Percentiles rank a stretch among this genome's conserved stretches.
These are phyloP conservation scores for Dacryopinax spathularia DNA, from an alignment of 768 basidiomycete genomes.

Conservation along the genomic window DNA sequence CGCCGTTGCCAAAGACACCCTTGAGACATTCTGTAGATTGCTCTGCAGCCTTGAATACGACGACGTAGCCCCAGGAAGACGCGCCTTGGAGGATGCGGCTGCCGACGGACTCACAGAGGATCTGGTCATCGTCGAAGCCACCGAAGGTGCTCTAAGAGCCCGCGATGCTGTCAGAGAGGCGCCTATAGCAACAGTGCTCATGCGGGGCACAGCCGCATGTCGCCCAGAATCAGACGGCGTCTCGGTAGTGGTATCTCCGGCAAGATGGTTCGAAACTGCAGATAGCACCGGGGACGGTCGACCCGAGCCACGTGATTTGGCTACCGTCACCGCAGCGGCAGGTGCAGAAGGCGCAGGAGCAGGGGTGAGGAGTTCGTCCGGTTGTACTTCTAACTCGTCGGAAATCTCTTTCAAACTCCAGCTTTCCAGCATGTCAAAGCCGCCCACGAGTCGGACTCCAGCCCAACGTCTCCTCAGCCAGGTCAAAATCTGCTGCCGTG, in stretches of 20 bases:
- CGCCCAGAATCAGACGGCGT: not conserved
- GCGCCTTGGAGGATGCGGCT: not conserved
- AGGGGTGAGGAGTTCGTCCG: conserved; percentile 54
- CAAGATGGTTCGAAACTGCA: not conserved
- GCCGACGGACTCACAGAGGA: not conserved
- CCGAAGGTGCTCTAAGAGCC: not conserved
- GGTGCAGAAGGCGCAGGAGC: conserved; percentile 26
- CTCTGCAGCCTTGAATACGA: not conserved
- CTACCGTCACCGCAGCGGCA: too few species aligned
- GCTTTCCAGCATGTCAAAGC: conserved; percentile 66
- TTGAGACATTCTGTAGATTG: not conserved
- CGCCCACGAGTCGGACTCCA: conserved; percentile 55
- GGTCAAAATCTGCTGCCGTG: conserved; percentile 43
- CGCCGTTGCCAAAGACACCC: not conserved
- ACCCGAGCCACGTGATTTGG: conserved; percentile 1
- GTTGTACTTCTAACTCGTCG: conserved; percentile 63
- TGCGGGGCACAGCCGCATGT: not conserved
- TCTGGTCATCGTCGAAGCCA: not conserved
- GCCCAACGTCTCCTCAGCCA: conserved; percentile 75
- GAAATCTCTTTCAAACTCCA: conserved; percentile 80
- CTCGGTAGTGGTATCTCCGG: conserved; percentile 4
- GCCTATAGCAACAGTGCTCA: not conserved
- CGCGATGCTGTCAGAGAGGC: not conserved
- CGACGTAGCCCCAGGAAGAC: not conserved
- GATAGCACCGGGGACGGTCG: conserved; percentile 5